Conservation (phyloP, 192 early-diverging fungal species). For the Dispira parvispora region DNA sequence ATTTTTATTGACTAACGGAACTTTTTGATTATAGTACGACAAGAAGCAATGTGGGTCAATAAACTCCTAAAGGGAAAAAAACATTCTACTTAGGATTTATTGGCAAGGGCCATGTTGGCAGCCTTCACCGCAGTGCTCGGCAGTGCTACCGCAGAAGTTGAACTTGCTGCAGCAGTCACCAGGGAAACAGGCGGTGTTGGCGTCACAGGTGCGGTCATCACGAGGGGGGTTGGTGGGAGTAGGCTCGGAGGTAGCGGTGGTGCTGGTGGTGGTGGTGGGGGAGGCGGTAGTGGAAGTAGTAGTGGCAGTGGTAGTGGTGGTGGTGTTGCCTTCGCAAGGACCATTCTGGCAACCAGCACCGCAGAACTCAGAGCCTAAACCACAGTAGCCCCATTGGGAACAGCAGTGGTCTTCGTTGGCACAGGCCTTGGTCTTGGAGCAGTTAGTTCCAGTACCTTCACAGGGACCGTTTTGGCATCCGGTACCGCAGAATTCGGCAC, state of each 20-base stretch:
- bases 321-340: background rate
- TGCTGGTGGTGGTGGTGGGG: too few species aligned
- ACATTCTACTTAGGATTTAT: background rate
- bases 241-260: background rate
- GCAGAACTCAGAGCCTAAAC: background rate
- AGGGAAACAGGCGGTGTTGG: background rate
- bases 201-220: background rate
- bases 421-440: background rate
- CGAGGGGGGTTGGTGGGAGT: background rate
- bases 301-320: background rate
- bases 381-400: background rate
- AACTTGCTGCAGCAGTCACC: background rate
- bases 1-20: too few species aligned
- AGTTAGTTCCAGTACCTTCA: background rate
- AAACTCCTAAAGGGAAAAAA: too few species aligned
- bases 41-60: too few species aligned
- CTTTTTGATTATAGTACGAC: too few species aligned
- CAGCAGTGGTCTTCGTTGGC: background rate
- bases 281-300: background rate
- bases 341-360: conserved; percentile 3
- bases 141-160: background rate
- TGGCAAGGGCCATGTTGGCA: background rate
- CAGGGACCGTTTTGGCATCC: conserved; percentile 8
- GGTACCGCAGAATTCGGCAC: conserved; percentile 3
- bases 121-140: background rate